Evolutionary conservation across 805 yeast genomes (phyloP), one percentile per base, ranked within the genome.

Genomic region (Wickerhamomyces mucosus): DNA sequence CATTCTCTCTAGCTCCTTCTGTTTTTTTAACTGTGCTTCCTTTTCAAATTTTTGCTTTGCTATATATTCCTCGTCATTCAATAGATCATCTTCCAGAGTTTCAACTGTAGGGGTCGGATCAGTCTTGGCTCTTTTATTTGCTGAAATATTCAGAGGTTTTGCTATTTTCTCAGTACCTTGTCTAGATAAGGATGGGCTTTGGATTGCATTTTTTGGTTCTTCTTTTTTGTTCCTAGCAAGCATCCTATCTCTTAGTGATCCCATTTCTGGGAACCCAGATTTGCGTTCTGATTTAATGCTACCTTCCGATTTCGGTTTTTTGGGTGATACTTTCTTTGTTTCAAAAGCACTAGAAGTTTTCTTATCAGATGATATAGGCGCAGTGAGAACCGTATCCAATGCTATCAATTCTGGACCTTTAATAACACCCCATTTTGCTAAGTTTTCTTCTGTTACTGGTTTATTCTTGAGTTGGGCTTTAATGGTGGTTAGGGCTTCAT

Each of bases 1-100:
- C 41, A 61, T 43, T 15, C 56, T 50, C 26, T 49, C 55, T 24
- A 61, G 37, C 18, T 55, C 61, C 15, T 42, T 40, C 17, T 33
- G 33, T 27, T 37, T 45, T 23, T 36, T 32, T 5, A 13, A 24
- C 22, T 35, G 31, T 18, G 34, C 41, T 20, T 36, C 31, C 17
- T 33, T 34, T 13, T 25, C 31, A 9, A 14, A 23, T 18, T 27
- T 26, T 15, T 42, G 33, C 35, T 40, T 42, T 28, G 32, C 28
- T 4, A 12, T 25, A 17, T 27, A 32, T 26, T 38, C 43, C 7
- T 38, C 44, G 13, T 41, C 47, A 31, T 37, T 27, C 29, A 36
- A 24, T 12, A 30, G 37, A 7, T 15, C 34, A 27, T 39, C 45
- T 16, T 46, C 43, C 11, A 32, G 21, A 1, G 29, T 21, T 16